Conservation (phyloP, 192 early-diverging fungal genomes). For the Haplosporangium gracile region DNA sequence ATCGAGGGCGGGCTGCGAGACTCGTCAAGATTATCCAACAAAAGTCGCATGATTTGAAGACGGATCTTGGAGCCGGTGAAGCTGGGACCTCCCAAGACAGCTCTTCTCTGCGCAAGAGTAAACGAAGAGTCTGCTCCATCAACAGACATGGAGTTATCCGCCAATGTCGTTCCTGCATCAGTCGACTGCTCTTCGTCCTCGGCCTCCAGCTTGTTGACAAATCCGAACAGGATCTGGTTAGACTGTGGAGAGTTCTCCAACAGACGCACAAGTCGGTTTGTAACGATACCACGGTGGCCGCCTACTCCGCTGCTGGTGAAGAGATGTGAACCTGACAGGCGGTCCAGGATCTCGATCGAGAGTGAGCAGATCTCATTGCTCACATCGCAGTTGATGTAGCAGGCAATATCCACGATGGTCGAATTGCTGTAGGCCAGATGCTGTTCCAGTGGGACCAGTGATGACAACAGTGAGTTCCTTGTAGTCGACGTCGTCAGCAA, state of each 20-base stretch:
- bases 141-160: constrained; percentile 28
- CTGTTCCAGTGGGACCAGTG: constrained; percentile 83
- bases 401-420: constrained; percentile 80
- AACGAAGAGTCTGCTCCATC: constrained; percentile 57
- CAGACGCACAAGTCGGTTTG: constrained; percentile 83
- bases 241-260: constrained; percentile 73
- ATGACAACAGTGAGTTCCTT: constrained; percentile 59
- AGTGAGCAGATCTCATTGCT: constrained; percentile 82
- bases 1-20: constrained; percentile 75
- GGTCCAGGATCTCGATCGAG: constrained; percentile 75
- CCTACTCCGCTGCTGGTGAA: constrained; percentile 66
- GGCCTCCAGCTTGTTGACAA: constrained; percentile 79
- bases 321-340: constrained; percentile 78
- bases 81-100: constrained; percentile 30
- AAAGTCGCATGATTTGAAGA: constrained; percentile 86
- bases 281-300: constrained; percentile 59
- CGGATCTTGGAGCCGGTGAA: constrained; percentile 69
- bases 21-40: constrained; percentile 79
- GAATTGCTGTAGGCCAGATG: constrained; percentile 78
- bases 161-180: constrained; percentile 22
- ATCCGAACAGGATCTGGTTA: constrained; percentile 81
- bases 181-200: constrained; percentile 65
- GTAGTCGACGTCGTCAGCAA: constrained; percentile 53
- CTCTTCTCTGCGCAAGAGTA: constrained; percentile 19
- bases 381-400: constrained; percentile 75